These are phyloP conservation scores for Curvularia eragrostidis DNA, from an alignment of 2,329 filamentous ascomycete species.

Conservation along the genomic window DNA sequence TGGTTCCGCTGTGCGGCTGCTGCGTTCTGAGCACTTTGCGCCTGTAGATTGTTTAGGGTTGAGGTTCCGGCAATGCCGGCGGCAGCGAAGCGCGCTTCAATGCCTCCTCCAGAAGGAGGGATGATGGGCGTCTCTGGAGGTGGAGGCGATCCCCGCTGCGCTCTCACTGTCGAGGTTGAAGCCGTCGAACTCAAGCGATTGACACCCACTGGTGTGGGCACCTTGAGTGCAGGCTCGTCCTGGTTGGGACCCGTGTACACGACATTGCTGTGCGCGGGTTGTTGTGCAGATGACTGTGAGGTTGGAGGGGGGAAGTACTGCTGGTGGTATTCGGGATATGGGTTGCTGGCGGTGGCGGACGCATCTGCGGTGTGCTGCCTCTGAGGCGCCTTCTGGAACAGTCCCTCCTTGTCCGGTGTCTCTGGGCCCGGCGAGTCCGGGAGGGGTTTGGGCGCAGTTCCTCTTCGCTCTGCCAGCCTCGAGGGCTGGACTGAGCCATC, in stretches of 20 bases:
- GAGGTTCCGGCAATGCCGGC: constrained; percentile 87
- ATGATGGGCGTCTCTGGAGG: constrained; percentile 90
- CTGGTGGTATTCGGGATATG: constrained; percentile 63
- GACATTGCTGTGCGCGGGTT: constrained; percentile 2
- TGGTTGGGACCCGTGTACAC: constrained; percentile 28
- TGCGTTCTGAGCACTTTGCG: constrained; percentile 78
- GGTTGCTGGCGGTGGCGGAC: constrained; percentile 28
- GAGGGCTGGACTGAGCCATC: constrained; percentile 57
- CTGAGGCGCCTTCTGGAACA: constrained; percentile 72
- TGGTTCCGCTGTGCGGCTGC: constrained; percentile 82
- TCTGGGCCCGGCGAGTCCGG: constrained; percentile 82
- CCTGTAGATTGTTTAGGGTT: constrained; percentile 76
- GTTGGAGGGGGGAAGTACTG: constrained; percentile 65
- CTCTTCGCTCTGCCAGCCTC: constrained; percentile 79
- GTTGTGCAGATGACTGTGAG: constrained; percentile 6
- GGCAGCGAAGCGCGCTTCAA: constrained; percentile 89
- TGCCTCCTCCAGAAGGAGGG: constrained; percentile 78
- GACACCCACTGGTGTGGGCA: constrained; percentile 61
- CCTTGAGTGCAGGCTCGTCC: constrained; percentile 53
- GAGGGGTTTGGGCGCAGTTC: constrained; percentile 80
- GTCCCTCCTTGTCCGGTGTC: constrained; percentile 75
- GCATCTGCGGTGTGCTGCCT: constrained; percentile 35
- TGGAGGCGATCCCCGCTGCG: constrained; percentile 89
- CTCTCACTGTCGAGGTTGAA: constrained; percentile 90
- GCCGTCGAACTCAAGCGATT: constrained; percentile 79